Base-by-base conservation (phyloP, 2,329 filamentous ascomycete species). In the Neonectria neomacrospora region DNA sequence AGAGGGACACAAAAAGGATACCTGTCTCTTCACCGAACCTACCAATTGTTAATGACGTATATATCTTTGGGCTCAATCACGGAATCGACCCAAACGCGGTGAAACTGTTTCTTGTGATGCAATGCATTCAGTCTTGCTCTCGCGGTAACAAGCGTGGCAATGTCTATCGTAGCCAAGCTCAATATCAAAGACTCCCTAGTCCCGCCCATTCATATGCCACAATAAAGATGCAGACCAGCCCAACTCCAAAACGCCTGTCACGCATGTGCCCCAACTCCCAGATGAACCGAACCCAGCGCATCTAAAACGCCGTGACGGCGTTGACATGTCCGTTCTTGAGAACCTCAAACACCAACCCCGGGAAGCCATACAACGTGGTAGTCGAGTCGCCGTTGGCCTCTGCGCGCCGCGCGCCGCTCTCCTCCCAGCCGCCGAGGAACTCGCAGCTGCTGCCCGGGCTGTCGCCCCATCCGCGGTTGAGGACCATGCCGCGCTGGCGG, bases 321-420 rank as follows among this genome's bases (percentile, higher is more conserved):
- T 93, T 96, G 23, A 99, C 92, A 65, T 89, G 90, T 4, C 92
- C 94, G 75, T 97, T 97, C 87, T 92, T 94, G 77, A 98, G 80
- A 28, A 99, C 95, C 80, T 99, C 96, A 80, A 99, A 98, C 50
- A 97, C 88, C 78, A 98, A 81, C 0, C 96, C 95, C 0, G 96
- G 95, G 74, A 97, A 97, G 1, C 95, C 94, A 80, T 93, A 98
- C 28, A 99, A 80, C 65, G 94, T 95, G 16, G 94, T 97, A 59
- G 86, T 88, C 63, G 86, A 86, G 69, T 88, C 86, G 41, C 85
- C 84, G 47, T 77, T 83, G 3, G 82, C 80, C 48, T 85, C 90
- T 75, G 78, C 83, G 75, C 78, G 86, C 80, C 79, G 87, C 76
- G 70, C 78, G 72, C 82, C 79, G 68, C 87, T 90, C 71, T 96